Conservation (phyloP, 164 flowering plant species). For the Echeveria elegans region DNA sequence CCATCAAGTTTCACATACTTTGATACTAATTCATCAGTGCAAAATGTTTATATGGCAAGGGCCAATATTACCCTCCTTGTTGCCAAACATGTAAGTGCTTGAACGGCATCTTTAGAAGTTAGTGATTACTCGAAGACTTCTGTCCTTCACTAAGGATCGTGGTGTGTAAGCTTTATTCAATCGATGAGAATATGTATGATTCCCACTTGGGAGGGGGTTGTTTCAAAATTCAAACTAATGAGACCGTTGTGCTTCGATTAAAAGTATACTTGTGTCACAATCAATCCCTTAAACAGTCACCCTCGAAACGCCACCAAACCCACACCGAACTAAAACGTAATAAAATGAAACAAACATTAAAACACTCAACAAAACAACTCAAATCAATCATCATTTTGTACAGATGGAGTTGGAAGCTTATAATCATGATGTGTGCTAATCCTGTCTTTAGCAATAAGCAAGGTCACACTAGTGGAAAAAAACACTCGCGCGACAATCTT, state of each 20-base stretch:
- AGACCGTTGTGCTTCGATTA: neutral
- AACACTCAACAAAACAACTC: neutral
- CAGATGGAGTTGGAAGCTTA: neutral
- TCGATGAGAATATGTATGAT: too few species aligned
- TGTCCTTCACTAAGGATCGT: too few species aligned
- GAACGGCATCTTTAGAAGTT: too few species aligned
- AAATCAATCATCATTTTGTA: neutral
- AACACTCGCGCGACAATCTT: too few species aligned
- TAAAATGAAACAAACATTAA: neutral
- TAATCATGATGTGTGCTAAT: neutral
- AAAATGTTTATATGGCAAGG: slow-evolving; percentile 93
- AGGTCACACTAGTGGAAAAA: too few species aligned
- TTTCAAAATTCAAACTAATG: neutral
- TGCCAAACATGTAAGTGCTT: too few species aligned
- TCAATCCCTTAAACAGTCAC: too few species aligned
- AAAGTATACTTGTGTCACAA: too few species aligned
- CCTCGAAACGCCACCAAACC: neutral
- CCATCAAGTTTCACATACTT: slow-evolving; percentile 88
- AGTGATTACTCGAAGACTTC: too few species aligned
- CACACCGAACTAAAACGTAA: neutral
- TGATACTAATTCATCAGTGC: slow-evolving; percentile 72
- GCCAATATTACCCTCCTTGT: too few species aligned
- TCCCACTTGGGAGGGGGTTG: too few species aligned
- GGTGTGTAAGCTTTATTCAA: too few species aligned
- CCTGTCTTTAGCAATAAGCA: neutral